These are phyloP conservation scores for Clitopilus passeckerianus DNA, from an alignment of 768 basidiomycete species.

Conservation along the genomic window DNA sequence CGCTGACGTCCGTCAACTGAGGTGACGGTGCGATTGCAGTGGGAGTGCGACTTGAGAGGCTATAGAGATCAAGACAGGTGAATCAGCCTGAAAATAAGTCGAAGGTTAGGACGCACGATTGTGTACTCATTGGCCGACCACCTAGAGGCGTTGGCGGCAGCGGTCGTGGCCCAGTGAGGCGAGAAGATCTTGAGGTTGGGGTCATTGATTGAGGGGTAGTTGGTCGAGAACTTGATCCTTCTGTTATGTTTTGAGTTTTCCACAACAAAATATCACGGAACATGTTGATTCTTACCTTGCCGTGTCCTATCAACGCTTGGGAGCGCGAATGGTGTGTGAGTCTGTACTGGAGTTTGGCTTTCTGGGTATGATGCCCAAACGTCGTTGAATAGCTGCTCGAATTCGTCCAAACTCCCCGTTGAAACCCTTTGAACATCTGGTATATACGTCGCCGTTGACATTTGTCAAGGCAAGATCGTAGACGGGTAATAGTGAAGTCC, in stretches of 20 bases:
- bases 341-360: constrained; percentile 1
- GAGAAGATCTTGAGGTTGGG: not conserved
- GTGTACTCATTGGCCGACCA: not conserved
- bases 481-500: not conserved
- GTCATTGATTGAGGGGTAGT: not conserved
- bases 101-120: not conserved
- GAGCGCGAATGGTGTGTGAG: not conserved
- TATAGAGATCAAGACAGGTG: not conserved
- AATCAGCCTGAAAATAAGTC: not conserved
- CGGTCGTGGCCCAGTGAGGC: not conserved
- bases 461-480: not conserved
- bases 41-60: not conserved
- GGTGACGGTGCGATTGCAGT: not conserved
- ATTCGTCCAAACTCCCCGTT: constrained; percentile 29
- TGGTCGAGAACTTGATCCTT: not conserved
- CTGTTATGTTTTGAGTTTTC: not conserved
- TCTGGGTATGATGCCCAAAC: constrained; percentile 50
- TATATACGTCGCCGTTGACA: not conserved
- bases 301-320: not conserved
- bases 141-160: not conserved
- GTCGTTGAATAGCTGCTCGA: constrained; percentile 53
- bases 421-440: constrained; percentile 1
- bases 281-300: not conserved
- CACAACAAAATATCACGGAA: not conserved
- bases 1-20: not conserved